Evolutionary conservation across 495 filamentous ascomycete species (phyloP), one percentile per base, ranked within the genome.

Genomic region (Corynascus novoguineensis): DNA sequence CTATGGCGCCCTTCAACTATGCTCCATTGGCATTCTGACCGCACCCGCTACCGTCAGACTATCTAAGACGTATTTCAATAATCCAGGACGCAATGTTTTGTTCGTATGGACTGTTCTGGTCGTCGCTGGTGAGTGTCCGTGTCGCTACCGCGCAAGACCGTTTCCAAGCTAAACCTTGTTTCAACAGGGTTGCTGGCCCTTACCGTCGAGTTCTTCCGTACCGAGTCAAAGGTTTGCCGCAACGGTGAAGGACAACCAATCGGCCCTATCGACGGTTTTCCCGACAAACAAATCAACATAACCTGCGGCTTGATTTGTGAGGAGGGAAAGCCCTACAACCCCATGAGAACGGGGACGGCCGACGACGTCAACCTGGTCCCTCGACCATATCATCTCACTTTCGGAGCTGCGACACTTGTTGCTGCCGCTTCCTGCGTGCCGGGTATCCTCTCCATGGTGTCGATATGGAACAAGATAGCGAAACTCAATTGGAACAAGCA

Each of bases 1-100:
- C 5, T 86, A 80, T 28, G 83, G 83, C 1, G 80, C 82, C 19
- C 83, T 86, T 46, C 82, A 86, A 58, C 63, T 83, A 6, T 86
- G 83, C 57, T 74, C 81, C 4, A 83, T 86, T 46, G 83, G 80
- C 31, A 79, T 83, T 28, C 58, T 86, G 10, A 77, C 82, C 1
- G 82, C 81, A 15, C 83, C 83, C 0, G 69, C 76, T 1, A 82
- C 80, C 0, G 82, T 83, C 29, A 68, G 73, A 25, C 62, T 82
- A 24, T 83, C 81, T 1, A 69, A 69, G 10, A 84, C 82, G 0
- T 84, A 84, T 61, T 83, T 83, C 68, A 73, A 81, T 60, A 74
- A 81, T 40, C 78, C 78, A 2, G 81, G 79, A 28, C 74, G 82
- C n/a, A 79, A 83, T 45, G 77, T 74, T 50, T 82, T 86, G 46